phyloP scores from a whole-genome alignment of 148 eudicot species.

The Camellia japonica region DNA sequence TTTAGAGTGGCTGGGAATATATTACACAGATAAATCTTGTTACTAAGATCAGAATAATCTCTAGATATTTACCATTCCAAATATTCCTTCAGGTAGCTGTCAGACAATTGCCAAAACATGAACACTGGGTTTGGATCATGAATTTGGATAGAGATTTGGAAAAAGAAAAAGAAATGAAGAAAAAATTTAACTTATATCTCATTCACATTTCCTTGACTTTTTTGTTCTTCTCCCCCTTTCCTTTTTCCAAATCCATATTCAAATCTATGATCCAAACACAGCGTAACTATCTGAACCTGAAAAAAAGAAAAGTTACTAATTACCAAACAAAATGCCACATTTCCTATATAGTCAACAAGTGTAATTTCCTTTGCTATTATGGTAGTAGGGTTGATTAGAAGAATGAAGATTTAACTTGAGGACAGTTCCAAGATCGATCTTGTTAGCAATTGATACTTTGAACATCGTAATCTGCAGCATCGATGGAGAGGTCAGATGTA shows the following conservation, averaged over 20 bases:
- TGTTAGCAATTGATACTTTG: not conserved
- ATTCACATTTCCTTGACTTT: too few species aligned
- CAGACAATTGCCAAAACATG: not conserved
- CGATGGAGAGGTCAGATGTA: not conserved
- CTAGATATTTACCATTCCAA: not conserved
- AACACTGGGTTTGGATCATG: too few species aligned
- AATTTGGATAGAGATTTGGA: too few species aligned
- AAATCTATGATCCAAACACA: too few species aligned
- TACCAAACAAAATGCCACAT: not conserved
- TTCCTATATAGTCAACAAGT: not conserved
- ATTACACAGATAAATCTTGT: not conserved
- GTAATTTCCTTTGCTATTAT: not conserved
- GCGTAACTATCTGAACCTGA: too few species aligned
- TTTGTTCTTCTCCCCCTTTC: too few species aligned
- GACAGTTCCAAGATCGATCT: not conserved
- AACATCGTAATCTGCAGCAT: not conserved
- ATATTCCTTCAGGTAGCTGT: not conserved
- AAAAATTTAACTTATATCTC: too few species aligned
- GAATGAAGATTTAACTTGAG: not conserved
- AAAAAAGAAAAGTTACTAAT: not conserved
- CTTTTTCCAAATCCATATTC: too few species aligned
- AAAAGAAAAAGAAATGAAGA: too few species aligned
- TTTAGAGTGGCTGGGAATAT: not conserved
- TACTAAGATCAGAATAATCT: not conserved
- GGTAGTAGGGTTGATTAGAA: not conserved